phyloP scores from a whole-genome alignment of 1,284 basidiomycete genomes.

The Apiotrichum gamsii region DNA sequence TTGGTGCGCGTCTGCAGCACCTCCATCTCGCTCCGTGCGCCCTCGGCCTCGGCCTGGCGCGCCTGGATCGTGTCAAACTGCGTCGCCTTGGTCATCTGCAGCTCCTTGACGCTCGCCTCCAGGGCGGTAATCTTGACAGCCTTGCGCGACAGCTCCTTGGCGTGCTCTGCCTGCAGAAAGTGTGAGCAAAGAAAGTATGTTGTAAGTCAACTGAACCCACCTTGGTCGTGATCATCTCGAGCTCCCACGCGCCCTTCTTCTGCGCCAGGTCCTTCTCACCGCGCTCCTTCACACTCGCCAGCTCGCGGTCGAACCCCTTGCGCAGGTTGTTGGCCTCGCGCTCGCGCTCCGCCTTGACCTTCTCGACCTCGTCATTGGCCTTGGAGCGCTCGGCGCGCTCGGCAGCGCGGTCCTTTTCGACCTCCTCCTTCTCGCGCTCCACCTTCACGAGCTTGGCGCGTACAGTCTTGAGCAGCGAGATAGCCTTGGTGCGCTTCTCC shows the following conservation, averaged over 20 bases:
- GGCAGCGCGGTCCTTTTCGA: conserved; percentile 55
- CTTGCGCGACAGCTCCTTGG: conserved; percentile 61
- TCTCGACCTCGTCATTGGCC: conserved; percentile 45
- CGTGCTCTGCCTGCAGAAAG: conserved; percentile 57
- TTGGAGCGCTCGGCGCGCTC: conserved; percentile 58
- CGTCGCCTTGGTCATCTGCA: conserved; percentile 64
- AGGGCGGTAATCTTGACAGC: conserved; percentile 61
- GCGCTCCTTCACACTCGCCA: conserved; percentile 57
- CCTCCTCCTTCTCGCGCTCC: conserved; percentile 82
- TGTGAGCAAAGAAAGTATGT: neutral
- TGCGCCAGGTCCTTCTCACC: conserved; percentile 64
- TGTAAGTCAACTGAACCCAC: conserved; percentile 52
- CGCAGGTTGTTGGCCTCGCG: conserved; percentile 60
- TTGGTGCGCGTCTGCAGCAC: conserved; percentile 66
- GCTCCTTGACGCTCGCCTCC: conserved; percentile 61
- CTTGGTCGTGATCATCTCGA: conserved; percentile 67
- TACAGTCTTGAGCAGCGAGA: conserved; percentile 83
- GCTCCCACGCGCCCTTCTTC: conserved; percentile 64
- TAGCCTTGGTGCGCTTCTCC: conserved; percentile 89
- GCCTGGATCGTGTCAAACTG: conserved; percentile 78
- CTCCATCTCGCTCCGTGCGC: conserved; percentile 65
- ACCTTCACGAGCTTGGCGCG: conserved; percentile 84
- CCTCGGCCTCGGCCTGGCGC: conserved; percentile 80
- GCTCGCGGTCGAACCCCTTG: conserved; percentile 70
- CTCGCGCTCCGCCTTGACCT: conserved; percentile 59